Base-by-base conservation (phyloP, 2,329 filamentous ascomycete species). In the Colletotrichum sp. region DNA sequence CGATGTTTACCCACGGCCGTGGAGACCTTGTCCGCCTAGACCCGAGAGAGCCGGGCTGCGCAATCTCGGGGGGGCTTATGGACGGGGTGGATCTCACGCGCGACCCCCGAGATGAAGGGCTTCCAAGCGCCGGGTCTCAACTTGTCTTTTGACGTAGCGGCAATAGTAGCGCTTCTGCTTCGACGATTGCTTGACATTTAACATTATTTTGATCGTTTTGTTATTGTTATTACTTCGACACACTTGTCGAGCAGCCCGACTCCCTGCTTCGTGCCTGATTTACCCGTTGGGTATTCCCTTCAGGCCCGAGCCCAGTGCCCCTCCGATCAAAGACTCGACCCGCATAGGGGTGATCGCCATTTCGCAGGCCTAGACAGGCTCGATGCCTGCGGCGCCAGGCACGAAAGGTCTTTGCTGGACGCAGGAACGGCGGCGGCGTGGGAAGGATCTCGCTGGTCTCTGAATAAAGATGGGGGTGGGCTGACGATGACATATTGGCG, bases 311-410 rank as follows among this genome's bases (percentile, higher is more conserved):
- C 44, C 44, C 9, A 10, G 44, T 3, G 44, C 9, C 10, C n/a
- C 32, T 13, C 32, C 67, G 26, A 34, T n/a, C 21, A n/a, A 24
- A 36, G 55, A 39, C 26, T 60, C 59, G 34, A 44, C 57, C 34
- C 57, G 26, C 34, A 30, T 62, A 26, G n/a, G 21, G 49, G 60
- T 30, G 63, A 72, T 76, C 55, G 34, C 63, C 55, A 72, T 72
- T 59, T 76, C 69, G 39, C 64, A 72, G 59, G 34, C 10, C 39
- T 8, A 55, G 28, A 24, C 13, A 32, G 69, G 73, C 44, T 63
- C 69, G 44, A 76, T 72, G 73, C 73, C 73, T 76, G 73, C 57
- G 57, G 69, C 69, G 69, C 64, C 64, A 72, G 69, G 73, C 32
- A 76, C 69, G 63, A 9, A 49, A 49, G 18, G 44, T 49, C 44